A percentile compares a stretch with the other conserved stretches of the same genome.
These are phyloP conservation scores for Penicillium cataractarum DNA, from an alignment of 495 filamentous ascomycete genomes.

Conservation along the genomic window DNA sequence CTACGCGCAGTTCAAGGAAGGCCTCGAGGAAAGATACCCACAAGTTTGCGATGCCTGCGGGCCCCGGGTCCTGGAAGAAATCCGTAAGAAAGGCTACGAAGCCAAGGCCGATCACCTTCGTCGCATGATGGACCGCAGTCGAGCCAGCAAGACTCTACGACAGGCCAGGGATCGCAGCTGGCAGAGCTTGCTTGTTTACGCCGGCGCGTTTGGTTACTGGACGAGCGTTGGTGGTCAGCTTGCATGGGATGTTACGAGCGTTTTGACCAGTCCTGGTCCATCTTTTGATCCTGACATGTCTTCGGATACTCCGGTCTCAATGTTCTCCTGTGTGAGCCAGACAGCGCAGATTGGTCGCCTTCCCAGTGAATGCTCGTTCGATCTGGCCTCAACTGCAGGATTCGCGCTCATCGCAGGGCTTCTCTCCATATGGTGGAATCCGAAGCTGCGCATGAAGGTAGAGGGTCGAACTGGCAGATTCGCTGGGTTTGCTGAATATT, in stretches of 20 bases:
- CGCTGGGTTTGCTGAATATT: conserved; percentile 66
- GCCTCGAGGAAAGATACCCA: conserved; percentile 77
- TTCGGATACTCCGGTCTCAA: conserved; percentile 13
- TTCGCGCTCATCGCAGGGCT: conserved; percentile 55
- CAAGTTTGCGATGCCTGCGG: conserved; percentile 81
- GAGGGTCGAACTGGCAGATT: conserved; percentile 66
- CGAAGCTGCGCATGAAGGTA: conserved; percentile 65
- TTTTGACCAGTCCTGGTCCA: conserved; percentile 18
- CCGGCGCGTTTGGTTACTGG: conserved; percentile 56
- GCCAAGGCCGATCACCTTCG: conserved; percentile 78
- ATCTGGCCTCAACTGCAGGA: conserved; percentile 45
- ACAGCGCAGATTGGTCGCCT: conserved; percentile 26
- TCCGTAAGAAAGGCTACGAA: conserved; percentile 70
- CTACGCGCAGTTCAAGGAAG: conserved; percentile 61
- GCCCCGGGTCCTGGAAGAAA: conserved; percentile 62
- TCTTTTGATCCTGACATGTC: background rate
- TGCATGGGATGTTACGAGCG: conserved; percentile 43
- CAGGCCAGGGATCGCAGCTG: conserved; percentile 48
- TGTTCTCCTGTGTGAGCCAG: conserved; percentile 35
- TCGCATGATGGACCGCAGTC: conserved; percentile 69
- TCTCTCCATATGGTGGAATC: conserved; percentile 76
- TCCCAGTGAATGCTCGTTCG: conserved; percentile 32
- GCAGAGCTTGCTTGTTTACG: conserved; percentile 53
- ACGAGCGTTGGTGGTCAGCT: conserved; percentile 51
- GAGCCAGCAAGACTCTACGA: conserved; percentile 46